Base-by-base conservation (phyloP, 139 green algal species). In the Raphidocelis subcapitata region DNA sequence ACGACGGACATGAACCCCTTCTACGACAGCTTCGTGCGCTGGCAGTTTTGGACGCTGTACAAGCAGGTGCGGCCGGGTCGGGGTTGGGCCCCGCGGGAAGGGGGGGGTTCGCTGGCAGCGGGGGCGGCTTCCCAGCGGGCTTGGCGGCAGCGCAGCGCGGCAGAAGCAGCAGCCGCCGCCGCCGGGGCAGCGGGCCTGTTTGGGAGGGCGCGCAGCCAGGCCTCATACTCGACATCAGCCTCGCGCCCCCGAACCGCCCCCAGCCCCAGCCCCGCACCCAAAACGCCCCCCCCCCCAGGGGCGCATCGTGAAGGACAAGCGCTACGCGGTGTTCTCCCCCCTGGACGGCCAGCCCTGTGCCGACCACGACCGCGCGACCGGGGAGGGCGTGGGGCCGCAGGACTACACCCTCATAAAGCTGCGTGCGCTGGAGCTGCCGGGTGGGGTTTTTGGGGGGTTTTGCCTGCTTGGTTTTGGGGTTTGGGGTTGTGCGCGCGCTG, bases 401-500 rank as follows among this genome's bases (percentile, higher is more conserved):
- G 94, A 99, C 73, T 99, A 99, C 87, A 92, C 88, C 0, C 89
- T 99, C 37, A 92, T 99, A 74, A 99, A 99, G 88, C 95, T 99
- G 93, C 65, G 89, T 60, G 95, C 90, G 15, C 54, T 94, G 59
- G 84, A 95, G 82, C 81, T 97, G 26, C 76, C 67, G 10, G 91
- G 90, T 78, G 65, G 35, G 18, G 37, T n/a, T 44, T 15, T 31
- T 26, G 56, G 20, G 31, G 57, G 23, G 26, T 68, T 64, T 64
- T 32, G 56, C 56, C 56, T 64, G 61, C 28, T 52, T 24, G 12
- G 14, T 49, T 52, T 52, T 67, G 61, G 31, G 46, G 14, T n/a
- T 32, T 29, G 12, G n/a, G n/a, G 56, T 36, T 36, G 56, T 18
- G 15, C 47, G 15, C 15, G 47, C 15, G 47, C 15, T 55, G 47